Evolutionary conservation across 805 yeast genomes (phyloP), one percentile per base, ranked within the genome.

Genomic region (Saturnispora halmiae): DNA sequence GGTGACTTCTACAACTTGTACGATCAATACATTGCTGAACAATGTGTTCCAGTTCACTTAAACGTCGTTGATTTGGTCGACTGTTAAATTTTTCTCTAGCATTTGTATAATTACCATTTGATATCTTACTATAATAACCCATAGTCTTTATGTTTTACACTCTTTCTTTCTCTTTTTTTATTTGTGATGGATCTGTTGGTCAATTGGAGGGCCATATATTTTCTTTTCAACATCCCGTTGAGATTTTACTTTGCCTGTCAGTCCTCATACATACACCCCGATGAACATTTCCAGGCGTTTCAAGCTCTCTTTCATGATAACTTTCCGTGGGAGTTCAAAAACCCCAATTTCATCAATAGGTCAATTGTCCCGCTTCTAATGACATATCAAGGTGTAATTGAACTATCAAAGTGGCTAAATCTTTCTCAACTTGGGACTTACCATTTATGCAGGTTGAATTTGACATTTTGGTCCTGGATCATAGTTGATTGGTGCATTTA

Each of bases 241-340:
- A 56, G 85, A 38, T 60, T 81, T 18, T 62, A 72, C 20, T 63
- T 85, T 34, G 77, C 82, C 0, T 55, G 82, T 2, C 75, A 81
- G 41, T 70, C 81, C 24, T 84, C 96, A 0, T 92, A 94, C 55
- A 78, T 92, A 36, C 99, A 94, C 51, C 99, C 99, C 0, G 99
- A 92, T 66, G 99, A 92, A 63, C 96, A 88, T 58, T 84, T 85
- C 57, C 99, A 94, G 58, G 74, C 79, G n/a, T 72, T 94, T 36
- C 94, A 87, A 56, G 80, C 82, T 1, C 53, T 90, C 19, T 67
- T 78, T 10, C 56, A 59, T 66, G 60, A 56, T 61, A 64, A 67
- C 11, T 51, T 70, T 1, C 88, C 96, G 0, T 90, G 98, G 98
- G 98, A 90, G 56, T 92, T 84, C 60, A 51, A 61, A 4, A 65